Evolutionary conservation across 768 basidiomycete genomes (phyloP).

Genomic region (Mycena polygramma): DNA sequence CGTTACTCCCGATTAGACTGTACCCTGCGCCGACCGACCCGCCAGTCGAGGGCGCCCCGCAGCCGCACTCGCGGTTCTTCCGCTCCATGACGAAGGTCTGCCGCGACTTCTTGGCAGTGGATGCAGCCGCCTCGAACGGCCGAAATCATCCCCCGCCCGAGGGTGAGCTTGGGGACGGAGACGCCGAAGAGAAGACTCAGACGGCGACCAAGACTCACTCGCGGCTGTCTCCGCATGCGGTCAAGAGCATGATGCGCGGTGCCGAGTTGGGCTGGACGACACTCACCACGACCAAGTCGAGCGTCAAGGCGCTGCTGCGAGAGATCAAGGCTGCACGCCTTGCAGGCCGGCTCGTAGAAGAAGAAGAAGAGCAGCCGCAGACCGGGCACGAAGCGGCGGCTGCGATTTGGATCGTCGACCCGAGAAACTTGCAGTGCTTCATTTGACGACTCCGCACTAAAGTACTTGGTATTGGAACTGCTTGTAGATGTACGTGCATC

Average conservation of each 20-base stretch:
- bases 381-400: conserved; percentile 42
- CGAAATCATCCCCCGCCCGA: not conserved
- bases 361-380: conserved; percentile 5
- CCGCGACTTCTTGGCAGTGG: conserved; percentile 62
- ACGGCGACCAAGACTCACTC: conserved; percentile 68
- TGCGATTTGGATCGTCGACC: conserved; percentile 83
- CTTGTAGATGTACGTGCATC: no score
- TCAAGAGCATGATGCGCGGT: conserved; percentile 80
- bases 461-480: not conserved
- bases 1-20: conserved; percentile 70
- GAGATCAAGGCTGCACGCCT: conserved; percentile 66
- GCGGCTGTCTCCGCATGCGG: conserved; percentile 81
- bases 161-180: conserved; percentile 19
- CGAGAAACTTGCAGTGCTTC: conserved; percentile 70
- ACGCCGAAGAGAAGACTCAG: conserved; percentile 58
- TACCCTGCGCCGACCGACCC: conserved; percentile 49
- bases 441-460: no score
- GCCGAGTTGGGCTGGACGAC: conserved; percentile 83
- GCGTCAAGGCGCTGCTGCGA: conserved; percentile 78
- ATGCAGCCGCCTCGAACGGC: conserved; percentile 18
- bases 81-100: conserved; percentile 65
- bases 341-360: conserved; percentile 49
- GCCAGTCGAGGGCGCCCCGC: conserved; percentile 21
- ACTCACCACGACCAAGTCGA: conserved; percentile 85
- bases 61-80: conserved; percentile 55